phyloP scores from a whole-genome alignment of 805 yeast genomes.

The Kazachstania kunashirensis region DNA sequence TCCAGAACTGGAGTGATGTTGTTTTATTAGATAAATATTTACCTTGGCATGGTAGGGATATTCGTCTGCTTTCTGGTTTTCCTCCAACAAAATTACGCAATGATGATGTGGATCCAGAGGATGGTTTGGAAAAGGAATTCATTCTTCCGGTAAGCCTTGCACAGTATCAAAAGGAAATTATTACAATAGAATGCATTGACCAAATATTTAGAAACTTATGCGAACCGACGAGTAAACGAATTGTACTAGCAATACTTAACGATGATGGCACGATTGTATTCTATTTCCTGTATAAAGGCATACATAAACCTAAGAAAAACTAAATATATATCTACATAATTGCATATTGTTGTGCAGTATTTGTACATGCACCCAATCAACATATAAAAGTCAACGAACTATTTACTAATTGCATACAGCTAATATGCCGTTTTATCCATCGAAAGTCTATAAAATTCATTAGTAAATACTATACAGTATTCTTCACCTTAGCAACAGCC shows the following conservation, averaged over 20 bases:
- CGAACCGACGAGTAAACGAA: slow-evolving; percentile 27
- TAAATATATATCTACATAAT: too few relatives aligned
- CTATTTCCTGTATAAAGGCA: slow-evolving; percentile 56
- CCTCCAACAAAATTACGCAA: slow-evolving; percentile 20
- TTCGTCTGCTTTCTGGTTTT: slow-evolving; percentile 14
- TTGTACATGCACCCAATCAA: too few relatives aligned
- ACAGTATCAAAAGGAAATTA: slow-evolving; percentile 15
- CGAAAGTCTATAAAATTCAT: too few relatives aligned
- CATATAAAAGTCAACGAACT: too few relatives aligned
- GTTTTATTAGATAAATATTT: slow-evolving; percentile 7
- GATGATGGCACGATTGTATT: slow-evolving; percentile 66
- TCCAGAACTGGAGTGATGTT: slow-evolving; percentile 24
- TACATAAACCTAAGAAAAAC: slow-evolving; percentile 53
- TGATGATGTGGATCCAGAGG: slow-evolving; percentile 11
- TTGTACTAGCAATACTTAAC: slow-evolving; percentile 48
- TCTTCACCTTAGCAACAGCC: slow-evolving; percentile 13
- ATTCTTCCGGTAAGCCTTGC: slow-evolving; percentile 25
- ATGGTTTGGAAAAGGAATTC: slow-evolving; percentile 12
- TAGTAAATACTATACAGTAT: background rate
- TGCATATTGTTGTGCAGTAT: too few relatives aligned
- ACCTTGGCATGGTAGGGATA: slow-evolving; percentile 10
- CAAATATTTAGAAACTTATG: slow-evolving; percentile 14
- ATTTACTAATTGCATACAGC: too few relatives aligned
- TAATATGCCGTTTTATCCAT: too few relatives aligned
- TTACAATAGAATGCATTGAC: slow-evolving; percentile 21